Conservation (phyloP, 768 basidiomycete species). For the Auricularia sp. region DNA sequence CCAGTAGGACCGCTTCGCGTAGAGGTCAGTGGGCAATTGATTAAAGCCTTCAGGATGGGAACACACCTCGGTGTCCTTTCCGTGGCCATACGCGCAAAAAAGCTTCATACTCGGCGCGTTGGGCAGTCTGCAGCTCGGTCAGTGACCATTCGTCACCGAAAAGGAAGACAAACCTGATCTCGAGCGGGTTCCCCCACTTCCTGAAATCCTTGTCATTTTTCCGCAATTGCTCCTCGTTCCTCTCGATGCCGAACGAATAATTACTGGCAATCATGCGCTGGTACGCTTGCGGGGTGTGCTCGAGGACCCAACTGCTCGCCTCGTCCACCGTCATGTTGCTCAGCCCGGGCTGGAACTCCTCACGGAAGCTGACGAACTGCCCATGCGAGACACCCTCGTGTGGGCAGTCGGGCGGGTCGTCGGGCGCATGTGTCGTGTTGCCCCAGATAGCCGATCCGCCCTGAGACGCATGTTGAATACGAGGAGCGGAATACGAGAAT, state of each 20-base stretch:
- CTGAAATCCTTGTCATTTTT: slow-evolving; percentile 60
- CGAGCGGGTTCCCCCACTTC: slow-evolving; percentile 91
- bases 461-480: slow-evolving; percentile 23
- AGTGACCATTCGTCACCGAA: not conserved
- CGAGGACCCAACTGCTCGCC: slow-evolving; percentile 68
- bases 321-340: slow-evolving; percentile 71
- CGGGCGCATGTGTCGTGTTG: slow-evolving; percentile 61
- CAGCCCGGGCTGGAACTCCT: slow-evolving; percentile 12
- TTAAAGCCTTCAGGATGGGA: not conserved
- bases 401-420: slow-evolving; percentile 45
- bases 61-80: slow-evolving; percentile 83
- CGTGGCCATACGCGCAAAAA: slow-evolving; percentile 88
- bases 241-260: slow-evolving; percentile 84
- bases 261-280: slow-evolving; percentile 77
- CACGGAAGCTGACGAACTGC: slow-evolving; percentile 71
- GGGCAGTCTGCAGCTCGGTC: slow-evolving; percentile 47
- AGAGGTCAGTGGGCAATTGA: not conserved
- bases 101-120: slow-evolving; percentile 86
- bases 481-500: not conserved
- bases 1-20: slow-evolving; percentile 73
- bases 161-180: slow-evolving; percentile 43
- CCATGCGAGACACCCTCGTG: slow-evolving; percentile 54
- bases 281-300: slow-evolving; percentile 58
- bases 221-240: slow-evolving; percentile 50
- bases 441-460: slow-evolving; percentile 85